These are phyloP conservation scores for Trichocladium antarcticum DNA, from an alignment of 495 filamentous ascomycete genomes.

Conservation along the genomic window DNA sequence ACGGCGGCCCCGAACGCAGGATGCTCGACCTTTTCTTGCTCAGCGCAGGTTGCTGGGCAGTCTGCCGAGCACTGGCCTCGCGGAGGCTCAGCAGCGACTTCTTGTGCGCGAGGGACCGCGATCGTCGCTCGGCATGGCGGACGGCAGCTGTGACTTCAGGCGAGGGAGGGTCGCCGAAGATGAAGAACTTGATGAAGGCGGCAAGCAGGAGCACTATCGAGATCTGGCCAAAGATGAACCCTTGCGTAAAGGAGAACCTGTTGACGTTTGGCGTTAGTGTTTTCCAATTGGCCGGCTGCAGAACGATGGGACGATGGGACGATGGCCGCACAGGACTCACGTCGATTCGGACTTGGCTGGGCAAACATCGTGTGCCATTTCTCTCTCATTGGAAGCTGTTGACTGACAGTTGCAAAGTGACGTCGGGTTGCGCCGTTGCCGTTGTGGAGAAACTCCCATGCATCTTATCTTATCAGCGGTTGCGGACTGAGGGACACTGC, in stretches of 20 bases:
- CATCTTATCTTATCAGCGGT: neutral
- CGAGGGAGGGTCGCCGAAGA: slow-evolving; percentile 86
- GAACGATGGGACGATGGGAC: too few species aligned
- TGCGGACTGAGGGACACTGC: neutral
- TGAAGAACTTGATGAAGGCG: slow-evolving; percentile 98
- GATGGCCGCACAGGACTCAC: slow-evolving; percentile 22
- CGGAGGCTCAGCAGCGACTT: slow-evolving; percentile 53
- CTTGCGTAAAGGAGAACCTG: slow-evolving; percentile 84
- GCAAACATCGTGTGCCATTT: slow-evolving; percentile 32
- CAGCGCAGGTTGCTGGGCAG: slow-evolving; percentile 32
- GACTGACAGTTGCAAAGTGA: neutral
- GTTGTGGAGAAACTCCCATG: neutral
- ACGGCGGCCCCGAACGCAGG: slow-evolving; percentile 51
- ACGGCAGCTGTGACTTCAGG: slow-evolving; percentile 59
- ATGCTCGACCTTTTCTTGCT: slow-evolving; percentile 67
- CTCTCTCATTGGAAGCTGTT: too few species aligned
- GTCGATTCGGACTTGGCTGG: slow-evolving; percentile 37
- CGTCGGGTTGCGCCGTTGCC: neutral
- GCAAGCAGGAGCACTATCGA: slow-evolving; percentile 82
- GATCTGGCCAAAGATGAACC: slow-evolving; percentile 85
- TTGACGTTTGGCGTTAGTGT: slow-evolving; percentile 6
- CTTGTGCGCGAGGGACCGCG: slow-evolving; percentile 52
- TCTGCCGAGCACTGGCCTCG: slow-evolving; percentile 27
- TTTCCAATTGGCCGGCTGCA: neutral
- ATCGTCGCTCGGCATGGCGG: slow-evolving; percentile 57